Conservation (phyloP, 257 asterid genomes). For the Solanum chiquidenum region DNA sequence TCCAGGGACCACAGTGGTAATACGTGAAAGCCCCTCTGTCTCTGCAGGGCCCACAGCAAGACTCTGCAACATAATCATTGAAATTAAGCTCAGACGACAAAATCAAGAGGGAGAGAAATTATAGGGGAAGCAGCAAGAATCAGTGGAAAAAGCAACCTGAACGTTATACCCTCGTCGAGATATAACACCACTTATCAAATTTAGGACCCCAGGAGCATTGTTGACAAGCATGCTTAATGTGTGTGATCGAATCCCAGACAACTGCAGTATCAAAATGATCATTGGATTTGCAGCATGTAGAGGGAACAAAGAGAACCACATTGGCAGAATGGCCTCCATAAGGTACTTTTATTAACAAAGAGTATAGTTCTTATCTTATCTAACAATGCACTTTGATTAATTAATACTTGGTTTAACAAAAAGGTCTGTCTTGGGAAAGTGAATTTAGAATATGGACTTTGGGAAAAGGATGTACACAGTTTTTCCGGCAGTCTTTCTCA, state of each 20-base stretch:
- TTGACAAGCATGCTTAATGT: slow-evolving; percentile 68
- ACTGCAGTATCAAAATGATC: slow-evolving; percentile 34
- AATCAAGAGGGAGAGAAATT: neutral
- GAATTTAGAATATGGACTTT: neutral
- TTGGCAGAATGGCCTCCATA: neutral
- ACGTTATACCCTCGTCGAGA: slow-evolving; percentile 78
- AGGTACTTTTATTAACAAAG: neutral
- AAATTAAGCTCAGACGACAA: neutral
- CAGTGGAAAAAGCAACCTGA: slow-evolving; percentile 35
- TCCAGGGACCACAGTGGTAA: slow-evolving; percentile 90
- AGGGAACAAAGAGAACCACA: neutral
- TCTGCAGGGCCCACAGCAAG: slow-evolving; percentile 91
- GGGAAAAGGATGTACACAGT: neutral
- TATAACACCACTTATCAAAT: slow-evolving; percentile 74
- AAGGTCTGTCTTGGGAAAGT: neutral
- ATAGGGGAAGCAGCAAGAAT: neutral
- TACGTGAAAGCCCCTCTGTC: slow-evolving; percentile 68
- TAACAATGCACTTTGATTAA: neutral
- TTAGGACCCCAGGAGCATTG: slow-evolving; percentile 71
- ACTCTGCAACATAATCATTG: slow-evolving; percentile 46
- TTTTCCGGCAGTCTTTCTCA: neutral
- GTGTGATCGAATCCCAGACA: slow-evolving; percentile 72
- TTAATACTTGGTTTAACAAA: neutral
- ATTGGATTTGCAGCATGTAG: neutral
- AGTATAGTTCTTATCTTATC: neutral